Conservation (phyloP, 495 filamentous ascomycete genomes). For the Amorphotheca resinae region DNA sequence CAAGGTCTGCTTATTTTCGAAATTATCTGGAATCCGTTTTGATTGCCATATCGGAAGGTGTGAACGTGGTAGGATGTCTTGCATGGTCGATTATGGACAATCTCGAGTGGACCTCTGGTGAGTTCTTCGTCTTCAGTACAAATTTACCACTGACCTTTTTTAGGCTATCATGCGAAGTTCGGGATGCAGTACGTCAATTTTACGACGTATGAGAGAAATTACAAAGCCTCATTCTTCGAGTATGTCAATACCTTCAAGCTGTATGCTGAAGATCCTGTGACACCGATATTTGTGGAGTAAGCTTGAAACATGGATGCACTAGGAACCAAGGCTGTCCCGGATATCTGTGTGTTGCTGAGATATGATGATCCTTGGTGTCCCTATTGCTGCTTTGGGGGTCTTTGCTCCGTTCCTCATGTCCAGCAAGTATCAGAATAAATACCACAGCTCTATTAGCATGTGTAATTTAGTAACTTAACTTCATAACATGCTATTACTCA, state of each 20-base stretch:
- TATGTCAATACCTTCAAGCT: slow-evolving; percentile 26
- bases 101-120: slow-evolving; percentile 2
- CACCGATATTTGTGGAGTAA: slow-evolving; percentile 1
- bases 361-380: neutral
- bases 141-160: neutral
- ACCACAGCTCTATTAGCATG: too few species aligned
- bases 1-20: slow-evolving; percentile 25
- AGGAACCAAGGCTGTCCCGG: too few species aligned
- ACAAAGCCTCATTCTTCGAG: slow-evolving; percentile 35
- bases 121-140: neutral
- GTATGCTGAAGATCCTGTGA: slow-evolving; percentile 3
- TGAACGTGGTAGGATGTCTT: slow-evolving; percentile 32
- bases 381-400: neutral
- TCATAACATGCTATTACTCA: too few species aligned
- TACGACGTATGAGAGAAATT: slow-evolving; percentile 26
- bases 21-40: slow-evolving; percentile 28
- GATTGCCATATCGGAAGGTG: slow-evolving; percentile 20
- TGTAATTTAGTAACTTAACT: too few species aligned
- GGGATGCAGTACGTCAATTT: slow-evolving; percentile 24
- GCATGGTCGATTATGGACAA: slow-evolving; percentile 26
- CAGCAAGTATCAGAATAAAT: too few species aligned
- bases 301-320: too few species aligned
- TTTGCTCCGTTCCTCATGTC: neutral
- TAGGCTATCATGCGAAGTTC: slow-evolving; percentile 4
- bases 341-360: neutral